A percentile compares a stretch with the other conserved stretches of the same genome.
Evolutionary conservation across 352 stramenopile species (phyloP).

Genomic region (Vaucheria bursata): DNA sequence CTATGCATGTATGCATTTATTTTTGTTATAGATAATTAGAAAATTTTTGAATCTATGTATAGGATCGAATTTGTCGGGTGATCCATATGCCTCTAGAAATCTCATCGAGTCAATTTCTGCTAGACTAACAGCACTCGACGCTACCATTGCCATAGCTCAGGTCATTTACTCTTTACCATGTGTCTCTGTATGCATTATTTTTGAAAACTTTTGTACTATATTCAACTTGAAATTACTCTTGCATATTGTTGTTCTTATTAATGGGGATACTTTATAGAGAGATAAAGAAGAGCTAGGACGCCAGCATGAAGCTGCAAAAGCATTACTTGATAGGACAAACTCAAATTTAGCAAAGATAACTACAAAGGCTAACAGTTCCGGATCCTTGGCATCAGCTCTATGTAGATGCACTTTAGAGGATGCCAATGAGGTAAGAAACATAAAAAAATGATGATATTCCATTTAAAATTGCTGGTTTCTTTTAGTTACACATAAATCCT

Average conservation of each 20-base stretch:
- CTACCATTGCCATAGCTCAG: conserved; percentile 5
- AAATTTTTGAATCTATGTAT: too few relatives aligned
- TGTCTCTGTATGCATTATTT: neutral
- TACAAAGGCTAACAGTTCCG: neutral
- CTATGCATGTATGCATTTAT: too few relatives aligned
- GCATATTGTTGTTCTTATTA: too few relatives aligned
- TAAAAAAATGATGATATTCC: neutral
- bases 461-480: neutral
- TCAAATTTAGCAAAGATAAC: neutral
- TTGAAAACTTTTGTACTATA: neutral
- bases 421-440: conserved; percentile 3
- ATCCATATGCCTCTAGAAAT: neutral
- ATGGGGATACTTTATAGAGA: neutral
- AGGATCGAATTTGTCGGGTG: too few relatives aligned
- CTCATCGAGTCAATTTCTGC: conserved; percentile 1
- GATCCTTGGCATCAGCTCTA: neutral
- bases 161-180: neutral
- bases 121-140: conserved; percentile 2
- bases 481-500: neutral
- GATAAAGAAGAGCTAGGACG: neutral
- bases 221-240: neutral
- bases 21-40: too few relatives aligned
- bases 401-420: neutral
- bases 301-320: neutral
- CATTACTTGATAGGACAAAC: neutral